Evolutionary conservation across 257 asterid species (phyloP), one percentile per base, ranked within the genome.

Genomic region (Ajuga chamaepitys): DNA sequence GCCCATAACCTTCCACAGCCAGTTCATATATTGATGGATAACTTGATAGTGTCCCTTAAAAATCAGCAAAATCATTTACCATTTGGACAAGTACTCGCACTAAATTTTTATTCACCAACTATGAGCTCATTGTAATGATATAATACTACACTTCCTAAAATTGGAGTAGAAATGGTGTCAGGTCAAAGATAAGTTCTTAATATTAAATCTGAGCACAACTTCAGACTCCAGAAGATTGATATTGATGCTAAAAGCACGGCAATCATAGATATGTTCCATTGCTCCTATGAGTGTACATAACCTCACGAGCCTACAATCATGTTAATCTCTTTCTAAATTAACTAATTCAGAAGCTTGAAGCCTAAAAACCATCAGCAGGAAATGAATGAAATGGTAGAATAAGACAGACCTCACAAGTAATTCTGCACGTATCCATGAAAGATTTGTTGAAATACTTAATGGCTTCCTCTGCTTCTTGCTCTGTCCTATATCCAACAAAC

Each of bases 401-500:
- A 56, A 46, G 11, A 67, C 86, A 55, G 30, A 89, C 97, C 95
- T 91, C 96, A 69, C 98, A 91, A 66, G 70, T 72, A 72, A 91
- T 83, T 70, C 87, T 80, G 76, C 77, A 69, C 66, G 87, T 84
- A 74, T 84, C 88, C 86, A 91, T 61, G 82, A 74, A 91, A 45
- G 96, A 84, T 25, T 67, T 84, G 70, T 90, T 66, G 75, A 88
- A 90, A 79, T 76, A 86, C 61, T 80, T 82, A 18, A 84, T 62
- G 67, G 97, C 93, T 60, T 73, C 82, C 65, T 77, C 71, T 0
- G 97, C 95, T 80, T 91, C 98, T 48, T 76, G 78, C 71, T 82
- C 96, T 0, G 89, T 82, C 75, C 96, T 81, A 62, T 59, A 91
- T 38, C 96, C 98, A 25, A 91, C 84, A 76, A 86, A 91, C 61